Evolutionary conservation across 2,329 filamentous ascomycete species (phyloP).

Genomic region (Coleophoma eucalyptorum): DNA sequence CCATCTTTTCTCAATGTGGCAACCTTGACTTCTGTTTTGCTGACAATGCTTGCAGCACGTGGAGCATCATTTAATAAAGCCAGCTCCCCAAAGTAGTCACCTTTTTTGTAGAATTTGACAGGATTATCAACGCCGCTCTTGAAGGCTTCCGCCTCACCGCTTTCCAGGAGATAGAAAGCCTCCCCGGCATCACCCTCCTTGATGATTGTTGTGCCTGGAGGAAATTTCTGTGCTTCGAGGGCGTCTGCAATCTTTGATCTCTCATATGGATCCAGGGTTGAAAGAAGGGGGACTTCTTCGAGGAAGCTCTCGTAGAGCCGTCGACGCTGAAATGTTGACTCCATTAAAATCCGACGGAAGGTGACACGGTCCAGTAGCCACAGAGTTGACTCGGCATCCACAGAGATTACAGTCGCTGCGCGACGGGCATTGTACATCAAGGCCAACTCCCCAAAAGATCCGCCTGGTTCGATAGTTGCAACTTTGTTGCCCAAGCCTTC

Average conservation of each 20-base stretch:
- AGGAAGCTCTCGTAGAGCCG: conserved; percentile 98
- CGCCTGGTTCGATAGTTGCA: conserved; percentile 76
- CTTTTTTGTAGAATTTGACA: conserved; percentile 81
- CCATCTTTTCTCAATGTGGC: conserved; percentile 89
- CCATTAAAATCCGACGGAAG: conserved; percentile 97
- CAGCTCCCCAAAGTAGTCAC: conserved; percentile 96
- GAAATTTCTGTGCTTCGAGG: conserved; percentile 84
- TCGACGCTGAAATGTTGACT: conserved; percentile 91
- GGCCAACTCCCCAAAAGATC: conserved; percentile 93
- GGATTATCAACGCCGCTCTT: conserved; percentile 68
- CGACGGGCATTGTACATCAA: conserved; percentile 98
- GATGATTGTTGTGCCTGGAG: conserved; percentile 79
- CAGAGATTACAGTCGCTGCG: conserved; percentile 87
- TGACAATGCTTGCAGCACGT: conserved; percentile 83
- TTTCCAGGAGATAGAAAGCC: conserved; percentile 87
- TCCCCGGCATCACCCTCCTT: conserved; percentile 86
- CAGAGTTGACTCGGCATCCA: conserved; percentile 72
- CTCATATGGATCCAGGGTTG: conserved; percentile 84
- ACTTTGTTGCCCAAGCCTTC: conserved; percentile 84
- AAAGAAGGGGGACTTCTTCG: conserved; percentile 84
- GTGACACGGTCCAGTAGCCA: conserved; percentile 96
- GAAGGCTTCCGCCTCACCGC: conserved; percentile 81
- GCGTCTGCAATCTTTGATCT: conserved; percentile 97
- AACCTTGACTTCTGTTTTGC: conserved; percentile 85
- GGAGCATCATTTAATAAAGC: conserved; percentile 92